These are phyloP conservation scores for Pseudonitzschia delicatissima DNA, from an alignment of 108 stramenopile genomes.

Conservation along the genomic window DNA sequence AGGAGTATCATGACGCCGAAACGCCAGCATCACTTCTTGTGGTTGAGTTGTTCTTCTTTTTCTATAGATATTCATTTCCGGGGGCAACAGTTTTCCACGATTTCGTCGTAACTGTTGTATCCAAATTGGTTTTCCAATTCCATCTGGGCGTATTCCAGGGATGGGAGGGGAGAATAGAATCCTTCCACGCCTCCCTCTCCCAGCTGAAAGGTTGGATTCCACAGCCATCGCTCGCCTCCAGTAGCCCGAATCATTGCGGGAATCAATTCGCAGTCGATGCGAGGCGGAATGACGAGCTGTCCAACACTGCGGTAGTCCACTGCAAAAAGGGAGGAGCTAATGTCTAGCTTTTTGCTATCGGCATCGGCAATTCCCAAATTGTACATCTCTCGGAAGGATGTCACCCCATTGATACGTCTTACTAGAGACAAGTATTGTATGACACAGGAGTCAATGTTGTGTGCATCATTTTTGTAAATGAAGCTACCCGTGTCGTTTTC, in stretches of 20 bases:
- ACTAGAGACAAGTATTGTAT: constrained; percentile 32
- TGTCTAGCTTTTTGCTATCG: constrained; percentile 10
- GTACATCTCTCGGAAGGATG: constrained; percentile 31
- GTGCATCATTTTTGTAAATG: constrained; percentile 15
- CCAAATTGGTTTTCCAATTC: constrained; percentile 28
- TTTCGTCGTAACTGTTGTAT: constrained; percentile 30
- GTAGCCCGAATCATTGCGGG: constrained; percentile 38
- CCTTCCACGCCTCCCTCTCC: constrained; percentile 22
- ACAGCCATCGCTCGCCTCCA: constrained; percentile 29
- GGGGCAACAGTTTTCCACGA: constrained; percentile 13
- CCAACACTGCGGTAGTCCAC: constrained; percentile 14
- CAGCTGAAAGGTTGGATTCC: constrained; percentile 12
- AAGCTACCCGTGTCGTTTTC: not conserved
- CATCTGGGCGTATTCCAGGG: constrained; percentile 22
- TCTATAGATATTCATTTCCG: not conserved
- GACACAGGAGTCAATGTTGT: constrained; percentile 16
- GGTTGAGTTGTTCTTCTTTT: not conserved
- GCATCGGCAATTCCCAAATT: constrained; percentile 10
- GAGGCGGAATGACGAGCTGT: constrained; percentile 14
- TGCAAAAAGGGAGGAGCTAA: constrained; percentile 11
- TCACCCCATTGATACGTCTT: constrained; percentile 30
- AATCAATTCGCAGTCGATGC: constrained; percentile 26
- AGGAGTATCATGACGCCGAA: not conserved
- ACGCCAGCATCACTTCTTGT: not conserved
- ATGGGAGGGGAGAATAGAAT: constrained; percentile 17